These are phyloP conservation scores for Penicillium sp. DNA, from an alignment of 2,329 filamentous ascomycete genomes.

Conservation along the genomic window DNA sequence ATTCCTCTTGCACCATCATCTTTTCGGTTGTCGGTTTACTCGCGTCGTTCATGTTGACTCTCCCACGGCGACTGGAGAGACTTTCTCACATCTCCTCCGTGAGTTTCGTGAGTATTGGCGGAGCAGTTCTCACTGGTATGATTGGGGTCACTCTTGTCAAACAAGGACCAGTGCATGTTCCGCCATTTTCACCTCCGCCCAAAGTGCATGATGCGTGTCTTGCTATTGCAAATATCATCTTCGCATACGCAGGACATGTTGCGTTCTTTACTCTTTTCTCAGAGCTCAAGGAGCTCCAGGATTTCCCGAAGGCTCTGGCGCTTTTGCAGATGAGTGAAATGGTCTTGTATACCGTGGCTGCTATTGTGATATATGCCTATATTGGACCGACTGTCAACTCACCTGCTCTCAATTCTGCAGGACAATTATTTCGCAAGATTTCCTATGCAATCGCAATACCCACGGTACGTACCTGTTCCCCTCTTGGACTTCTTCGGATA, in stretches of 20 bases:
- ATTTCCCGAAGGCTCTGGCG: constrained; percentile 61
- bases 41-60: constrained; percentile 55
- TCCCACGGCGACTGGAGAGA: constrained; percentile 59
- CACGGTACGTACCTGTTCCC: constrained; percentile 40
- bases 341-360: constrained; percentile 60
- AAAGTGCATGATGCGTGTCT: constrained; percentile 56
- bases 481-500: not conserved
- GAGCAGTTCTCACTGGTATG: constrained; percentile 63
- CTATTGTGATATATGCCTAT: constrained; percentile 64
- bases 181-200: constrained; percentile 33
- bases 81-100: constrained; percentile 58
- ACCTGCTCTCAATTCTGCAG: constrained; percentile 63
- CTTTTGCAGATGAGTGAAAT: constrained; percentile 58
- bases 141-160: constrained; percentile 54
- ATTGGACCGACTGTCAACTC: constrained; percentile 58
- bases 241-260: constrained; percentile 66
- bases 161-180: constrained; percentile 34
- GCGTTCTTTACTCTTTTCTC: constrained; percentile 64
- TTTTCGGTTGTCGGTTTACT: constrained; percentile 57
- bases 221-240: constrained; percentile 63
- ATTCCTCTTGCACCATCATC: constrained; percentile 59
- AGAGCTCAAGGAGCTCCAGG: constrained; percentile 58
- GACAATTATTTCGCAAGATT: constrained; percentile 54
- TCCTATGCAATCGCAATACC: constrained; percentile 65
- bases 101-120: constrained; percentile 61